Evolutionary conservation across 352 stramenopile genomes (phyloP).

Genomic region (Pythium insidiosum): DNA sequence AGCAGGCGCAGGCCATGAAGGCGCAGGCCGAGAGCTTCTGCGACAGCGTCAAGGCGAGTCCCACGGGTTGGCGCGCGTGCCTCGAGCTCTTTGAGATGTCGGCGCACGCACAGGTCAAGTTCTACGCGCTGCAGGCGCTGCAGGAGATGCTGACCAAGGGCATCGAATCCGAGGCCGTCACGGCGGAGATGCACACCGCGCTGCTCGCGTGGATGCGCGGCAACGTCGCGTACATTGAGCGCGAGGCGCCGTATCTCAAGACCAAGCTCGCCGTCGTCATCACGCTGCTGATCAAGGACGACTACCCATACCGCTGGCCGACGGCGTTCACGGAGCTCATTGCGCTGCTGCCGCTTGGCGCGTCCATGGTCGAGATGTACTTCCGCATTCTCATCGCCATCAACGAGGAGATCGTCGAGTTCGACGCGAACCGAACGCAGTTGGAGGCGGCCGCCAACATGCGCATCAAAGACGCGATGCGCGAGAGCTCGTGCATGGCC

Average conservation of each 20-base stretch:
- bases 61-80: slow-evolving; percentile 43
- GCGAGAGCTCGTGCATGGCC: slow-evolving; percentile 59
- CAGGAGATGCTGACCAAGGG: slow-evolving; percentile 46
- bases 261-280: slow-evolving; percentile 80
- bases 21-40: slow-evolving; percentile 66
- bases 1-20: slow-evolving; percentile 54
- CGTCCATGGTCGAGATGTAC: slow-evolving; percentile 87
- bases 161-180: slow-evolving; percentile 28
- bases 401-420: slow-evolving; percentile 89
- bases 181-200: slow-evolving; percentile 38
- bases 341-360: slow-evolving; percentile 51
- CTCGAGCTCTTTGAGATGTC: slow-evolving; percentile 66
- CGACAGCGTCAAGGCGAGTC: slow-evolving; percentile 36
- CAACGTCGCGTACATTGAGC: slow-evolving; percentile 53
- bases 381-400: slow-evolving; percentile 86
- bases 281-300: slow-evolving; percentile 79
- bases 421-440: slow-evolving; percentile 56
- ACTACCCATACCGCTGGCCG: slow-evolving; percentile 85
- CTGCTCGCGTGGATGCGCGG: slow-evolving; percentile 57
- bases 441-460: slow-evolving; percentile 67
- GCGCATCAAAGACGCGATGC: slow-evolving; percentile 86
- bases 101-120: slow-evolving; percentile 70
- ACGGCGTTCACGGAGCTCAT: slow-evolving; percentile 82
- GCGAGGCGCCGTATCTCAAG: slow-evolving; percentile 69
- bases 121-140: slow-evolving; percentile 72